A percentile compares a stretch with the other conserved stretches of the same genome.
Evolutionary conservation across 202 grass and related monocot species (phyloP).

Genomic region (Brachypodium distachyon): DNA sequence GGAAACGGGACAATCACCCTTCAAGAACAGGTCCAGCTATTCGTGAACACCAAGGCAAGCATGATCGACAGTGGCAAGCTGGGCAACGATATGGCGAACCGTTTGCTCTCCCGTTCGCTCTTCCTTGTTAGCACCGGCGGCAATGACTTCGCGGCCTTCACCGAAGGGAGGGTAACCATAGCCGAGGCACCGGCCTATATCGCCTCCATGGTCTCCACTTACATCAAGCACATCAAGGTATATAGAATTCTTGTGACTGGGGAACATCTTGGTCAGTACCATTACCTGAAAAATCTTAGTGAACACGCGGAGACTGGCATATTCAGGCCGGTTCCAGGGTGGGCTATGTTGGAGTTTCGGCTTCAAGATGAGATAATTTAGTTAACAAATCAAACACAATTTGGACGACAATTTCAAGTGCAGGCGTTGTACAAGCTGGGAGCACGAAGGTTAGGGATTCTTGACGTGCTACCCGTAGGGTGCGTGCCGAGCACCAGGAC

Average conservation of each 20-base stretch:
- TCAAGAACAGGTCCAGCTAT: conserved; percentile 20
- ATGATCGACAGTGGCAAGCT: background rate
- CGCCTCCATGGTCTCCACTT: conserved; percentile 10
- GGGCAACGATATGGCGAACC: background rate
- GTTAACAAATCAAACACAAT: background rate
- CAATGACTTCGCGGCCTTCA: conserved; percentile 34
- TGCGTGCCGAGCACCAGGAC: conserved; percentile 9
- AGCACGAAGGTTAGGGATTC: conserved; percentile 18
- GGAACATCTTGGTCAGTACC: background rate
- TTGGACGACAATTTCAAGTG: no score
- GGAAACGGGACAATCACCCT: conserved; percentile 26
- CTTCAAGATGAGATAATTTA: background rate
- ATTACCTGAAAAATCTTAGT: background rate
- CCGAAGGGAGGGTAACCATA: background rate
- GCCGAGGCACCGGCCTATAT: conserved; percentile 3
- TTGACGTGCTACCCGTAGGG: conserved; percentile 15
- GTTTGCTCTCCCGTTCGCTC: conserved; percentile 9
- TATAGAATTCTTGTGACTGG: background rate
- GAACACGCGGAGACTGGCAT: background rate
- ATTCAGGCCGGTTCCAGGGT: background rate
- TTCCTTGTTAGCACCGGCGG: conserved; percentile 38
- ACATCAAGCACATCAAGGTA: conserved; percentile 32
- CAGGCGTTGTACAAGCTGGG: conserved; percentile 26
- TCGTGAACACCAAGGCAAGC: background rate
- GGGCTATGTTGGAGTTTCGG: background rate